phyloP scores from a whole-genome alignment of 768 basidiomycete genomes.

The Suillus ampliporus region DNA sequence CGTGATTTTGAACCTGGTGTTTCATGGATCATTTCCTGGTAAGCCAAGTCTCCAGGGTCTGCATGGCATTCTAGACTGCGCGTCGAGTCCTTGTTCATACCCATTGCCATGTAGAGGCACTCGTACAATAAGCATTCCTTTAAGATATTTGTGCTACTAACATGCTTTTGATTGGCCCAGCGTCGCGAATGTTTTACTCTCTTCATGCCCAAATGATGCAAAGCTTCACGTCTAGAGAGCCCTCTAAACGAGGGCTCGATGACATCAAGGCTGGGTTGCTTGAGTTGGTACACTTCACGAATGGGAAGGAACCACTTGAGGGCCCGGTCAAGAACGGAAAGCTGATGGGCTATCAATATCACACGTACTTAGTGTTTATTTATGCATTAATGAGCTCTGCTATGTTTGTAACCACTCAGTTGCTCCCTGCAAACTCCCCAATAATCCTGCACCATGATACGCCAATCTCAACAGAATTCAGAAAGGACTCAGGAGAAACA shows the following conservation, averaged over 20 bases:
- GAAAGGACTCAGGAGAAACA: neutral
- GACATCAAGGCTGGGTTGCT: constrained; percentile 43
- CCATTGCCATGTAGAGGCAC: neutral
- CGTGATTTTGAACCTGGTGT: neutral
- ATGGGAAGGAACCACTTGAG: constrained; percentile 49
- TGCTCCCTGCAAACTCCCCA: neutral
- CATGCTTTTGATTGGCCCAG: neutral
- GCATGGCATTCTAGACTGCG: neutral
- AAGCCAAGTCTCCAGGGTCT: neutral
- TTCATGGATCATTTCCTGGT: neutral
- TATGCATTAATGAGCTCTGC: neutral
- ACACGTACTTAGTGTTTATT: constrained; percentile 1
- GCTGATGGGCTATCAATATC: constrained; percentile 46
- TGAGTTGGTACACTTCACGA: constrained; percentile 48
- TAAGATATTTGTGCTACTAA: neutral
- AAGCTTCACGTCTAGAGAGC: constrained; percentile 42
- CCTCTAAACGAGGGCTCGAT: constrained; percentile 38
- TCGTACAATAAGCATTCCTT: neutral
- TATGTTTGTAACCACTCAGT: neutral
- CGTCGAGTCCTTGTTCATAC: neutral
- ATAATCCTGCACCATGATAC: neutral
- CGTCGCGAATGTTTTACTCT: neutral
- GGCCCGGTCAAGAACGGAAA: constrained; percentile 63
- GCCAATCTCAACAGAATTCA: neutral
- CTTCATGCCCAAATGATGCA: constrained; percentile 47